phyloP scores from a whole-genome alignment of 345 rosid genomes.

The Sisymbrium altissimum region DNA sequence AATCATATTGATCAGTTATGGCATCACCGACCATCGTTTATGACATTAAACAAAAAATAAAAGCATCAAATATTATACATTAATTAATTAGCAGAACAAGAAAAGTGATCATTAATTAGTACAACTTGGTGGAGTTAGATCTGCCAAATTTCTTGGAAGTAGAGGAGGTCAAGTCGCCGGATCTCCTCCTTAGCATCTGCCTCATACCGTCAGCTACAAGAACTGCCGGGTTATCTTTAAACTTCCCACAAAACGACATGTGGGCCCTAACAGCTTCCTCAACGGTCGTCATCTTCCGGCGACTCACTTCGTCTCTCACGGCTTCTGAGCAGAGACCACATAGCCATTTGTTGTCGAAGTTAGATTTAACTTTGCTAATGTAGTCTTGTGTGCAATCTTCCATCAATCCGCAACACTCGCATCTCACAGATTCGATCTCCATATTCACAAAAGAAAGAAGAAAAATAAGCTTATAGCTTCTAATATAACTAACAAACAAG shows the following conservation, averaged over 20 bases:
- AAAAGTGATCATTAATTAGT: slow-evolving; percentile 2
- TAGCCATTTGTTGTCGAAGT: slow-evolving; percentile 90
- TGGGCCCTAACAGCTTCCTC: slow-evolving; percentile 92
- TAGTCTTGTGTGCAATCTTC: slow-evolving; percentile 94
- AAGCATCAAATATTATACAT: slow-evolving; percentile 28
- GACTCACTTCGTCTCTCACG: slow-evolving; percentile 68
- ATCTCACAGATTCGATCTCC: slow-evolving; percentile 89
- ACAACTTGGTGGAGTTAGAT: slow-evolving; percentile 60
- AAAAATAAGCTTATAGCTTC: neutral
- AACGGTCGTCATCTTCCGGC: slow-evolving; percentile 43
- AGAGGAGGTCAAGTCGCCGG: slow-evolving; percentile 63
- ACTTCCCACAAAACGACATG: slow-evolving; percentile 92
- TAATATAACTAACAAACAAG: neutral
- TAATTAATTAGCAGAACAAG: slow-evolving; percentile 1
- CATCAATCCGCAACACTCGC: slow-evolving; percentile 88
- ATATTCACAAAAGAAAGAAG: slow-evolving; percentile 21
- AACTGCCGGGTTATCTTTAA: slow-evolving; percentile 84
- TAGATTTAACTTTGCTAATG: slow-evolving; percentile 65
- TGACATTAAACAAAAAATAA: slow-evolving; percentile 5
- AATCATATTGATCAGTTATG: slow-evolving; percentile 17
- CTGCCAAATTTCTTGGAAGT: slow-evolving; percentile 70
- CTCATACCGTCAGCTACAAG: slow-evolving; percentile 93
- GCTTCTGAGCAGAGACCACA: slow-evolving; percentile 98
- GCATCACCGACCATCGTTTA: slow-evolving; percentile 18
- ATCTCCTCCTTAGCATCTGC: slow-evolving; percentile 86